These are phyloP conservation scores for Nothopassalora personata DNA, from an alignment of 2,329 filamentous ascomycete species.

Conservation along the genomic window DNA sequence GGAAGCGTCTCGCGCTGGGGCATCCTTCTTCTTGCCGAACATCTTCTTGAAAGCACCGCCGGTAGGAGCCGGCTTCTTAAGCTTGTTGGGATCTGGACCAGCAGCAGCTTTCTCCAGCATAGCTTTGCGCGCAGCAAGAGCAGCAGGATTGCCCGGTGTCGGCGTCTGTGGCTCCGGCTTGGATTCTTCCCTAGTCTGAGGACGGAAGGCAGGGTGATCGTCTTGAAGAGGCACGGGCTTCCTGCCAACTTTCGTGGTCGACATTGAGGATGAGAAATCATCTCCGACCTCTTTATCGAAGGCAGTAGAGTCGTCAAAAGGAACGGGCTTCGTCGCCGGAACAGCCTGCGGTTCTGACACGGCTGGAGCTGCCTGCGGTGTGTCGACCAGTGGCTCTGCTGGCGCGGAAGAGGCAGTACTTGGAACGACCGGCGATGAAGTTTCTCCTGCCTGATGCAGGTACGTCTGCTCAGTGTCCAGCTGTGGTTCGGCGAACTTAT, in stretches of 20 bases:
- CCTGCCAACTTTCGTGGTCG: constrained; percentile 23
- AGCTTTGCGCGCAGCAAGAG: constrained; percentile 29
- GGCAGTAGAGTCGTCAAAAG: constrained; percentile 1
- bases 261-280: constrained; percentile 14
- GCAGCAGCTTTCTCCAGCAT: constrained; percentile 27
- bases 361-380: constrained; percentile 2
- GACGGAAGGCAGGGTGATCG: constrained; percentile 41
- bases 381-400: constrained; percentile 3
- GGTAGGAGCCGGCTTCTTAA: constrained; percentile 39
- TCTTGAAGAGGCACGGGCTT: constrained; percentile 32
- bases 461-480: background rate
- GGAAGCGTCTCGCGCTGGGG: constrained; percentile 33
- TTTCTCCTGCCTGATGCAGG: background rate
- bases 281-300: constrained; percentile 22
- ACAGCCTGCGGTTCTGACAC: constrained; percentile 2
- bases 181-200: constrained; percentile 18
- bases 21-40: constrained; percentile 59
- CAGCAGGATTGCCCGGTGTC: constrained; percentile 23
- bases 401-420: background rate
- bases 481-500: background rate
- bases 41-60: constrained; percentile 56
- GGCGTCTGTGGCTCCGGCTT: constrained; percentile 12
- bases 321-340: constrained; percentile 4
- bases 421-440: background rate
- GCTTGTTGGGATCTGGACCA: constrained; percentile 30